These are phyloP conservation scores for Sphagnum tenellum DNA, from an alignment of 225 moss, liverwort and hornwort genomes.

Conservation along the genomic window DNA sequence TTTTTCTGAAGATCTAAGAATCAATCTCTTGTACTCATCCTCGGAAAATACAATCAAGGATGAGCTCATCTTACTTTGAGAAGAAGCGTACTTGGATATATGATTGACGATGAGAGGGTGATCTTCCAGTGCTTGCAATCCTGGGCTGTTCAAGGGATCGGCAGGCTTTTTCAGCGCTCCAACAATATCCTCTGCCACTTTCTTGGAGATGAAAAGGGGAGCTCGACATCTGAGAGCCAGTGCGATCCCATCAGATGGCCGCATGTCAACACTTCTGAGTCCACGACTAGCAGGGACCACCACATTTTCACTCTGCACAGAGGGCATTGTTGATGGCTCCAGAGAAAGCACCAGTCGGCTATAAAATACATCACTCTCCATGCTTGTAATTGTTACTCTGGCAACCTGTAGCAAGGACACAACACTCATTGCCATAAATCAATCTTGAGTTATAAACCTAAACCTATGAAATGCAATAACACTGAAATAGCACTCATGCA, in stretches of 20 bases:
- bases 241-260: constrained; percentile 57
- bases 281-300: constrained; percentile 1
- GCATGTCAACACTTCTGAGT: constrained; percentile 38
- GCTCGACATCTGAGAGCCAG: constrained; percentile 53
- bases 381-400: constrained; percentile 40
- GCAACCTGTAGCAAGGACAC: constrained; percentile 27
- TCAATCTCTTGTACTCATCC: background rate
- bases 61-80: background rate
- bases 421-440: background rate
- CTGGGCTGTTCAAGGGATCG: constrained; percentile 36
- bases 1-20: background rate
- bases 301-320: background rate
- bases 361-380: constrained; percentile 51
- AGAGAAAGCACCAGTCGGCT: constrained; percentile 41
- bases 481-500: no score
- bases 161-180: constrained; percentile 8
- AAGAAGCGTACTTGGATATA: background rate
- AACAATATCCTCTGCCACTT: constrained; percentile 39
- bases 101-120: constrained; percentile 7
- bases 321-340: constrained; percentile 14
- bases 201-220: constrained; percentile 34
- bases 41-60: background rate
- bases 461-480: background rate
- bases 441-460: background rate
- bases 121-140: constrained; percentile 30